Evolutionary conservation across 192 early-diverging fungal species (phyloP).

Genomic region (Backusella westeae): DNA sequence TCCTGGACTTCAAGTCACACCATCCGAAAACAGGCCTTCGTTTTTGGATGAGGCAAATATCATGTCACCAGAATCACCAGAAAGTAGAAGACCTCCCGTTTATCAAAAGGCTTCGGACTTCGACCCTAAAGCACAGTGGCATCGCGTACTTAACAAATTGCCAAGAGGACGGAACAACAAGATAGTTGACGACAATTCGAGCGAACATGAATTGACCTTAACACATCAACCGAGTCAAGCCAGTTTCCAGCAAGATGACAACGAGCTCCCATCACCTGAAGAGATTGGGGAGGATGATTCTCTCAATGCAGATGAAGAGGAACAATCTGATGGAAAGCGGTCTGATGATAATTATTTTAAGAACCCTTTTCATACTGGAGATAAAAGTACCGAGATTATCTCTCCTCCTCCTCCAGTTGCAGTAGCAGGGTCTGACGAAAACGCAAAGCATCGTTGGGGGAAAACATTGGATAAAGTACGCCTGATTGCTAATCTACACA

Average conservation of each 20-base stretch:
- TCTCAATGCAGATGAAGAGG: background rate
- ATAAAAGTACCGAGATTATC: background rate
- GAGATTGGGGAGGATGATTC: background rate
- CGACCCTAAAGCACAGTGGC: background rate
- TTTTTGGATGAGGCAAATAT: background rate
- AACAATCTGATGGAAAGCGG: background rate
- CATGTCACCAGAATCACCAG: background rate
- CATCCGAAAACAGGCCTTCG: background rate
- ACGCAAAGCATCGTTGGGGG: conserved; percentile 24
- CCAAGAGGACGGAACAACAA: background rate
- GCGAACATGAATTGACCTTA: background rate
- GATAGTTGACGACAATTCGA: background rate
- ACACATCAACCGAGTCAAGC: background rate
- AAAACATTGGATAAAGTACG: conserved; percentile 32
- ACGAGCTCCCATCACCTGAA: conserved; percentile 18
- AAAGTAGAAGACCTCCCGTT: background rate
- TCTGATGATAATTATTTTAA: background rate
- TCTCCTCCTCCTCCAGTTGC: background rate
- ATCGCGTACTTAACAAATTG: background rate
- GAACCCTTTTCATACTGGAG: background rate
- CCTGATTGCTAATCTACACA: conserved; percentile 18
- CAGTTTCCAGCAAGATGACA: conserved; percentile 16
- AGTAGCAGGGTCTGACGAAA: background rate
- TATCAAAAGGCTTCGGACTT: background rate
- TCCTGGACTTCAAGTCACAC: background rate